Evolutionary conservation across 2,329 filamentous ascomycete species (phyloP).

Genomic region (Ophiostoma triangulosporum): DNA sequence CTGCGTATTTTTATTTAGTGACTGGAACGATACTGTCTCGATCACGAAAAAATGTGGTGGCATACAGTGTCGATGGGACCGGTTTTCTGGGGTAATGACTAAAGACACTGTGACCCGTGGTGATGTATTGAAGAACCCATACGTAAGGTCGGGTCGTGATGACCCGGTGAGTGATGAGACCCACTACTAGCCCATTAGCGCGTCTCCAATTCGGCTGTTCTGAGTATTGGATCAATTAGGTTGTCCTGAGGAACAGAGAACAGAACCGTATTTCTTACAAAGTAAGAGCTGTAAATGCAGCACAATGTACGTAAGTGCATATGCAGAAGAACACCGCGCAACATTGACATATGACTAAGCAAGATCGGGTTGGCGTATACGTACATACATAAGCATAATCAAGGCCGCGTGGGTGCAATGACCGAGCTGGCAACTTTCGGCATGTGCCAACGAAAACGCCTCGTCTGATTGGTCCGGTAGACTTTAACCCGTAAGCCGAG

Average conservation of each 20-base stretch:
- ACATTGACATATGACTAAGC: background rate
- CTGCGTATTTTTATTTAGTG: background rate
- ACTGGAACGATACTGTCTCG: too few relatives aligned
- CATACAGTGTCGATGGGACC: background rate
- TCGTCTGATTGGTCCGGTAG: constrained; percentile 4
- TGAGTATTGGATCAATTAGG: too few relatives aligned
- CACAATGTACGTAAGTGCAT: background rate
- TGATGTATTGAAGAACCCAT: background rate
- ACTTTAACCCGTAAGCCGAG: constrained; percentile 9
- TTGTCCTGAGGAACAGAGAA: background rate
- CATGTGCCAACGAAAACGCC: background rate
- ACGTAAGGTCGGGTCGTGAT: background rate
- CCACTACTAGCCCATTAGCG: background rate
- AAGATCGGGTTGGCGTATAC: too few relatives aligned
- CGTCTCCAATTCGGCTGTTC: background rate
- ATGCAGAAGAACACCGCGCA: background rate
- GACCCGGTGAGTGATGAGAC: background rate
- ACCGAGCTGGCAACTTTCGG: background rate
- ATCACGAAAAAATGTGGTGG: background rate
- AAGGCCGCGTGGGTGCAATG: too few relatives aligned
- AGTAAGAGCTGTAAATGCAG: too few relatives aligned
- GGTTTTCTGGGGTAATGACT: background rate
- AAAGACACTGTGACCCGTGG: background rate
- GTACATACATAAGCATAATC: too few relatives aligned
- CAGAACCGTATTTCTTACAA: too few relatives aligned